Percentiles rank a stretch among this genome's conserved stretches.
phyloP scores from a whole-genome alignment of 345 rosid species.

The Psidium guajava region DNA sequence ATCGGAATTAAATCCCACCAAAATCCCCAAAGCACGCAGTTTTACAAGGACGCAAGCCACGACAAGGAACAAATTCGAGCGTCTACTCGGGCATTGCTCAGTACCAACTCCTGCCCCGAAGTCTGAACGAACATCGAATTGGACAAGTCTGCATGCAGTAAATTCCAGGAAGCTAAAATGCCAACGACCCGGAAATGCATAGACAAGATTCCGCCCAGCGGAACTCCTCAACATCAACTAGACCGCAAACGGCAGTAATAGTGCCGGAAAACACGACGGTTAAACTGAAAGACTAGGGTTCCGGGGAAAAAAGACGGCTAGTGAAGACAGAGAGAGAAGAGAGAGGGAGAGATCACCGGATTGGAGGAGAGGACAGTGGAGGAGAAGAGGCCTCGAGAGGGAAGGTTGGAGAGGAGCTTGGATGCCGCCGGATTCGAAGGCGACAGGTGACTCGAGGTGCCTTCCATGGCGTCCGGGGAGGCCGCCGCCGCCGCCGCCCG shows the following conservation, averaged over 20 bases:
- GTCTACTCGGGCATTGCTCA: background rate
- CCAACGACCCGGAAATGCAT: background rate
- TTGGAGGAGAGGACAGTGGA: conserved; percentile 62
- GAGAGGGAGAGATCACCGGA: conserved; percentile 30
- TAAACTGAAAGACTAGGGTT: background rate
- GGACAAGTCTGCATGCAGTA: background rate
- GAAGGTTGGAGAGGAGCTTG: conserved; percentile 62
- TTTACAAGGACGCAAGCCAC: background rate
- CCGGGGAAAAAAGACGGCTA: background rate
- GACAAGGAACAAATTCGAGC: background rate
- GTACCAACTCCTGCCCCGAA: background rate
- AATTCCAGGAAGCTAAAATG: background rate
- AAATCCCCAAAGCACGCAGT: background rate
- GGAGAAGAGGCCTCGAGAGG: conserved; percentile 73
- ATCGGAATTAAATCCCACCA: background rate
- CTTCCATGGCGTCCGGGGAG: conserved; percentile 34
- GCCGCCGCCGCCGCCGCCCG: background rate
- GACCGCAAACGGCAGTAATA: background rate
- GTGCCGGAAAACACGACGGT: background rate
- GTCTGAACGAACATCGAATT: background rate
- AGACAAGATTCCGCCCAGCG: background rate
- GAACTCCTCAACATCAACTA: background rate
- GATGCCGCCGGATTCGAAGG: conserved; percentile 30
- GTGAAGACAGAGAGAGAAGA: background rate
- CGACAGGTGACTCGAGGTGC: conserved; percentile 28